phyloP scores from a whole-genome alignment of 768 basidiomycete species.

The Tephrocybe sp. region DNA sequence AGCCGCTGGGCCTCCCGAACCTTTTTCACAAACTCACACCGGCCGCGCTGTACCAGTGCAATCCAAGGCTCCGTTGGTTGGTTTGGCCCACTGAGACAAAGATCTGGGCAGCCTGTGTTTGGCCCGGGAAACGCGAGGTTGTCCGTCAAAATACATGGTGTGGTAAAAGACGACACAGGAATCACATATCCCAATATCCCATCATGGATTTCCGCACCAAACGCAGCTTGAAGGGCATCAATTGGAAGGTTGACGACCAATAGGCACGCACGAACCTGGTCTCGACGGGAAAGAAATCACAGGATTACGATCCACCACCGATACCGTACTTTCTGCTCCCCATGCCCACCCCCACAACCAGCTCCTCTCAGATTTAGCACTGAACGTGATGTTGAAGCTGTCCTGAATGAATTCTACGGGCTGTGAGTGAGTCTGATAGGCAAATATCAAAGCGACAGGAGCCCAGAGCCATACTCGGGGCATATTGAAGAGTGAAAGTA shows the following conservation, averaged over 20 bases:
- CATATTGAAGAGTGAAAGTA: slow-evolving; percentile 16
- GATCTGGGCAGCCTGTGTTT: slow-evolving; percentile 67
- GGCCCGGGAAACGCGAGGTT: slow-evolving; percentile 20
- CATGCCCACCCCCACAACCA: slow-evolving; percentile 68
- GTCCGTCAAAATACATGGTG: slow-evolving; percentile 43
- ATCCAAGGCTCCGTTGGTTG: slow-evolving; percentile 81
- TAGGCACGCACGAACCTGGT: slow-evolving; percentile 38
- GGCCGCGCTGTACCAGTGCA: slow-evolving; percentile 86
- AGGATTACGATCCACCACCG: slow-evolving; percentile 75
- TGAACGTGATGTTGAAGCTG: slow-evolving; percentile 25
- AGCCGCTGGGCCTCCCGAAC: slow-evolving; percentile 68
- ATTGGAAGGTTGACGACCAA: neutral
- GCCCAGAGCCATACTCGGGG: slow-evolving; percentile 25
- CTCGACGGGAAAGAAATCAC: slow-evolving; percentile 70
- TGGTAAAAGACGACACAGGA: slow-evolving; percentile 64
- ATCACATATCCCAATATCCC: slow-evolving; percentile 72
- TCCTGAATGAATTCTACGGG: slow-evolving; percentile 27
- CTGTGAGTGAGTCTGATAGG: slow-evolving; percentile 18
- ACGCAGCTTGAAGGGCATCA: slow-evolving; percentile 48
- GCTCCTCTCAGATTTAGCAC: slow-evolving; percentile 48
- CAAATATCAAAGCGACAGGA: slow-evolving; percentile 20
- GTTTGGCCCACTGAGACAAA: slow-evolving; percentile 58
- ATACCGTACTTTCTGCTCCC: slow-evolving; percentile 70
- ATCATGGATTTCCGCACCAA: slow-evolving; percentile 71
- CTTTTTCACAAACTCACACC: slow-evolving; percentile 91